Percentiles rank a stretch among this genome's conserved stretches.
phyloP scores from a whole-genome alignment of 176 grass and related monocot species.

The Carex pumila region DNA sequence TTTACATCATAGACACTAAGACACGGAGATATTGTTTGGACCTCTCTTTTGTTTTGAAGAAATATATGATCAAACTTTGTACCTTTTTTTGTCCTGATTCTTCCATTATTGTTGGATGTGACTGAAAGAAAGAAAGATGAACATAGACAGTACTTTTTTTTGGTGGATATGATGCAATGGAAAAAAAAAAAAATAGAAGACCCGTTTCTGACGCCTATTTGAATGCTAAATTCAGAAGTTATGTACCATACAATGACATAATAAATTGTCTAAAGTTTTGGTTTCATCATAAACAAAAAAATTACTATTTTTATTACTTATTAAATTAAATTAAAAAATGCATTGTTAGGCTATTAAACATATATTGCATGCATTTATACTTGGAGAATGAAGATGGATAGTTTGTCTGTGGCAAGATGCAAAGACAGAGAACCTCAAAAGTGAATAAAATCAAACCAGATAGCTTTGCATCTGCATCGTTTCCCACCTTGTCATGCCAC shows the following conservation, averaged over 20 bases:
- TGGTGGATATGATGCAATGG: neutral
- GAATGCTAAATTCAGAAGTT: conserved; percentile 27
- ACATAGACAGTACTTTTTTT: neutral
- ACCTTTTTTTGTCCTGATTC: conserved; percentile 37
- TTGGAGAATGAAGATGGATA: neutral
- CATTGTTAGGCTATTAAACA: neutral
- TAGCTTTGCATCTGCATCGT: conserved; percentile 41
- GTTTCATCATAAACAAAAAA: neutral
- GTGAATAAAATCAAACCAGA: conserved; percentile 2
- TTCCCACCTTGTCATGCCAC: conserved; percentile 27
- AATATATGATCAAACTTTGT: neutral
- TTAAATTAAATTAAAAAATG: neutral
- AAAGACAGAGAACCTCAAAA: conserved; percentile 14
- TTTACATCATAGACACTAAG: neutral
- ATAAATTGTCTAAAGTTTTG: neutral
- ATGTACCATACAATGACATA: conserved; percentile 20
- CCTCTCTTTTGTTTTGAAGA: neutral
- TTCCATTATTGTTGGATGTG: conserved; percentile 35
- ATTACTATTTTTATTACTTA: neutral
- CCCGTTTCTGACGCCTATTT: conserved; percentile 15
- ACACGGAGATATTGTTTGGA: neutral
- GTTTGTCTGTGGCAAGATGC: neutral
- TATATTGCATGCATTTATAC: neutral
- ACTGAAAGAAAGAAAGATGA: neutral
- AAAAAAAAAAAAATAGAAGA: neutral